Conservation (phyloP, 2,329 filamentous ascomycete species). For the Akanthomyces muscarius region DNA sequence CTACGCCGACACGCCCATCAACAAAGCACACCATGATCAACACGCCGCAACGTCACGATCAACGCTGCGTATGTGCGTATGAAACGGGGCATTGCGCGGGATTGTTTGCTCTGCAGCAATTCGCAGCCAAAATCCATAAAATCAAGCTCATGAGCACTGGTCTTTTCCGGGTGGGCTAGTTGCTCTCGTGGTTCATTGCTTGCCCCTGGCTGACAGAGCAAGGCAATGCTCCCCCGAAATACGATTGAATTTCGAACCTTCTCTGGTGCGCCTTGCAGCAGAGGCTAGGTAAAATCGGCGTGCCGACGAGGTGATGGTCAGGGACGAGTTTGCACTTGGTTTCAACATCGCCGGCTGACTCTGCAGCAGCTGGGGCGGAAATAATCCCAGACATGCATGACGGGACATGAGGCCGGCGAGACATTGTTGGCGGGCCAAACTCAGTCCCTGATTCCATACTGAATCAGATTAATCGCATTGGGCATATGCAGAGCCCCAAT, state of each 20-base stretch:
- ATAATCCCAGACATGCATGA: constrained; percentile 12
- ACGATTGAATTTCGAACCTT: not conserved
- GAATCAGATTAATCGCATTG: not conserved
- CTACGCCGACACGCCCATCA: not conserved
- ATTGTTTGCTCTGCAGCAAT: not conserved
- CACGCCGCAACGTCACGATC: not conserved
- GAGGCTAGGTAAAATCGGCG: not conserved
- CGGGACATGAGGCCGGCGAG: constrained; percentile 1
- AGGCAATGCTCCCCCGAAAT: not conserved
- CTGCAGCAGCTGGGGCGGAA: constrained; percentile 1
- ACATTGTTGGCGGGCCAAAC: constrained; percentile 7
- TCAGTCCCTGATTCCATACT: not conserved
- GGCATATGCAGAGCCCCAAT: not conserved
- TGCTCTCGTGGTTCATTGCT: not conserved
- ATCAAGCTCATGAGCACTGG: not conserved
- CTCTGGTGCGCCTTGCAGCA: not conserved
- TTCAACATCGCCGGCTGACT: not conserved
- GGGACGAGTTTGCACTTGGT: not conserved
- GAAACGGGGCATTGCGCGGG: not conserved
- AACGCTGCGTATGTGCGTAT: not conserved
- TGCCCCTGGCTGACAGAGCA: not conserved
- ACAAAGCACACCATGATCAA: not conserved
- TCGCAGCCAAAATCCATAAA: not conserved
- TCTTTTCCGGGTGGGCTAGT: not conserved
- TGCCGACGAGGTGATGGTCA: not conserved